Base-by-base conservation (phyloP, 2,329 filamentous ascomycete genomes). In the Neoascochyta sp. region DNA sequence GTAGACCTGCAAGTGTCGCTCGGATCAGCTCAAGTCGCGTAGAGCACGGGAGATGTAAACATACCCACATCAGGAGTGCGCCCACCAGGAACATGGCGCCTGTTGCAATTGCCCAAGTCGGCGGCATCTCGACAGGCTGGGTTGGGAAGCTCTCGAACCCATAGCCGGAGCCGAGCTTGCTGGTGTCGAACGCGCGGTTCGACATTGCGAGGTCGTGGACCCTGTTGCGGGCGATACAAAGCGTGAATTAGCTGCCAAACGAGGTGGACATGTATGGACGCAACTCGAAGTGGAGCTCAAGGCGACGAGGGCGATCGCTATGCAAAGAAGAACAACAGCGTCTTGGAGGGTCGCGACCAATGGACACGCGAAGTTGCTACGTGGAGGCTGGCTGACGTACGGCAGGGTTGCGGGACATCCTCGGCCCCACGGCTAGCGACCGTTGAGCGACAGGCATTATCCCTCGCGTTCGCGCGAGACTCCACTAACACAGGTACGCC, bases 1-100 rank as follows among this genome's bases (percentile, higher is more conserved):
- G 55, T 84, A 89, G 52, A 81, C 59, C 80, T 83, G 29, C 24
- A 28, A 15, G 8, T 14, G 24, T 18, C 6, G 20, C 39, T 27
- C 34, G 18, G 16, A 10, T 36, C 21, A 35, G 32, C n/a, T 8
- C 5, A 10, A 20, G 6, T 17, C 16, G 16, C 24, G 16, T 24
- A n/a, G n/a, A n/a, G 15, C 15, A 29, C 14, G 25, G 18, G 17
- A 16, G 19, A 22, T 19, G 22, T 22, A 4, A 31, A 32, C 45
- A 32, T 52, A 60, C 57, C 57, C 55, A 60, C 16, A 57, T 54
- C 9, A 43, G 27, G 11, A 57, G 25, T 11, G 53, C 55, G 22
- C 34, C 31, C 21, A 51, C 29, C 24, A 53, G 21, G 22, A 55
- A 54, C n/a, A 35, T 36, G 10, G 54, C 22, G 7, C 39, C 55